A percentile compares a stretch with the other conserved stretches of the same genome.
Conservation (phyloP, 371 early-diverging fungal genomes). For the Chytridium lagenaria region DNA sequence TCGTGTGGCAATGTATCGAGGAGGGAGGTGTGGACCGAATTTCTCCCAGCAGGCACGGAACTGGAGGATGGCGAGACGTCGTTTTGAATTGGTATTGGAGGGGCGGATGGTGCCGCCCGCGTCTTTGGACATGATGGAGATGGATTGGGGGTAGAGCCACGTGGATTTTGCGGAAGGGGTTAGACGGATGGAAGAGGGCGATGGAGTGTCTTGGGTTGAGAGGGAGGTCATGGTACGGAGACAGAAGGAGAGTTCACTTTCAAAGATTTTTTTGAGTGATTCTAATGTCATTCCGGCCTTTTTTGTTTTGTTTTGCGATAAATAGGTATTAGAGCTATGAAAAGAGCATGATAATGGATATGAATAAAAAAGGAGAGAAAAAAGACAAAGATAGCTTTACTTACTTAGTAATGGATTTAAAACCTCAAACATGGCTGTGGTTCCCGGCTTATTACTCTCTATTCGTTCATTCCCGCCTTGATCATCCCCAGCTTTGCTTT, state of each 20-base stretch:
- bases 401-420: slow-evolving; percentile 15
- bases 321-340: slow-evolving; percentile 7
- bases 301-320: neutral
- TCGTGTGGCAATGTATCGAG: slow-evolving; percentile 17
- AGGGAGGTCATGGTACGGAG: slow-evolving; percentile 30
- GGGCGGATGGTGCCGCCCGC: slow-evolving; percentile 6
- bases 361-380: neutral
- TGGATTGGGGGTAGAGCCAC: neutral
- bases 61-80: slow-evolving; percentile 34
- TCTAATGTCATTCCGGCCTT: slow-evolving; percentile 37
- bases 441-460: neutral
- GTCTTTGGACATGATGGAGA: neutral
- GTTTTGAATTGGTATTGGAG: slow-evolving; percentile 18
- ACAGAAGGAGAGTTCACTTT: slow-evolving; percentile 33
- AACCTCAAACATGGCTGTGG: slow-evolving; percentile 9
- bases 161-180: neutral
- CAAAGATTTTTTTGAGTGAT: slow-evolving; percentile 31
- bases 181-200: slow-evolving; percentile 4
- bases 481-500: neutral
- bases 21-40: slow-evolving; percentile 37
- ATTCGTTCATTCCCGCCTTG: neutral
- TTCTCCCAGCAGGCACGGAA: slow-evolving; percentile 44
- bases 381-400: neutral
- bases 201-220: neutral
- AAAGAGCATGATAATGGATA: neutral